Evolutionary conservation across 306 rosid genomes (phyloP), one percentile per base, ranked within the genome.

Genomic region (Senna tora): DNA sequence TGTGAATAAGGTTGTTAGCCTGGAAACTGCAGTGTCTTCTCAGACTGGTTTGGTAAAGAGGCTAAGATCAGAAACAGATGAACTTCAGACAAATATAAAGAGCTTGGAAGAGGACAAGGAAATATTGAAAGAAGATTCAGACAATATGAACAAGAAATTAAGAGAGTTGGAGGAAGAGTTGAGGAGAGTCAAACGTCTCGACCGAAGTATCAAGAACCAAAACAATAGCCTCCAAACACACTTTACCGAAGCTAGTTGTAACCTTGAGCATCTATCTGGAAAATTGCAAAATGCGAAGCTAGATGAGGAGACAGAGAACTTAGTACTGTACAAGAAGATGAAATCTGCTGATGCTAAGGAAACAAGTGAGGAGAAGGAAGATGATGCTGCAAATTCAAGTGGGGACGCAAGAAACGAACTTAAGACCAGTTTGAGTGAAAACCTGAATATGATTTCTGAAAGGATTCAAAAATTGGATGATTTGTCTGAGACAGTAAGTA

Each of bases 91-190:
- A 32, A 75, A 81, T 22, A 20, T 87, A 72, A 70, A 46, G 47
- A 80, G 75, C 52, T 81, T 91, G 82, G 96, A 91, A 85, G 91
- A 81, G 64, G 91, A 86, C 20, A 89, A 91, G 72, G 92, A 84
- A 75, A 75, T n/a, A 64, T 69, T 89, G 54, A 77, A 76, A 56
- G 82, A 86, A 58, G 80, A 77, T 77, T 85, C 96, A 20, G 88
- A 87, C 21, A 57, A 16, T 8, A 63, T 73, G 84, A 78, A 67
- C 33, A 80, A 57, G 71, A 84, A 67, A 86, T 66, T 95, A 45
- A 71, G 75, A 58, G 90, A 89, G 39, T 77, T 89, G 87, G 96
- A 88, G 72, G 92, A 84, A 36, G 95, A 91, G 51, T 41, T 95
- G 73, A 33, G 49, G 53, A 78, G 76, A 71, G 79, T 89, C 0